Base-by-base conservation (phyloP, 306 rosid genomes). In the Rubus idaeus region DNA sequence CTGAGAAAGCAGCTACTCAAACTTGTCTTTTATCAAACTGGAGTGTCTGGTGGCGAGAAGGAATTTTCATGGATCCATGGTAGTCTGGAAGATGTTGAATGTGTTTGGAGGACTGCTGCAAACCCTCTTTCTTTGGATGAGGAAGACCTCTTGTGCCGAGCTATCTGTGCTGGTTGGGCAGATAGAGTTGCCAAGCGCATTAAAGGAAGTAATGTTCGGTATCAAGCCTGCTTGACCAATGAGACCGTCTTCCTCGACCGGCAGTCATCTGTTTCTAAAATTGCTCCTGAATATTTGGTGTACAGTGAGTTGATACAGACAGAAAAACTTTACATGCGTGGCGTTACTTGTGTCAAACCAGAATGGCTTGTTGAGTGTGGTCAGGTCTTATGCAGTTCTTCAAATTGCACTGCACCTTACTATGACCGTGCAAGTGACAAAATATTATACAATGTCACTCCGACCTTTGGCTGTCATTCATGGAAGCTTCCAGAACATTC, bases 81-180 rank as follows among this genome's bases (percentile, higher is more conserved):
- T 82, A 85, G 84, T 51, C 47, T 79, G 58, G 83, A 90, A 23
- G 91, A 94, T 21, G 86, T 86, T 57, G 96, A 91, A 79, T 78
- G 44, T 44, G 87, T 30, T 30, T 86, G 96, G 94, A 78, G 73
- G 58, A 83, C 80, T 67, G 79, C 53, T 41, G 88, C 80, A 67
- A 85, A 82, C 77, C 94, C 96, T 58, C 91, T 94, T 58, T 83
- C 78, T 21, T 79, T 89, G 74, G 76, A 84, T 41, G 98, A 90
- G 83, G 94, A 94, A 85, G 84, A 86, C 86, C 83, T 91, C 73
- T 80, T 94, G 57, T 77, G 94, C 75, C 93, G 87, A 86, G 92
- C 93, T 18, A 86, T 94, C 70, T 94, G 98, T 85, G 97, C 97
- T 82, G 97, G 98, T 80, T 94, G 98, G 98, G 95, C 94, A 40